A percentile compares a stretch with the other conserved stretches of the same genome.
phyloP scores from a whole-genome alignment of 208 protist species.

The Crithidia bombi region DNA sequence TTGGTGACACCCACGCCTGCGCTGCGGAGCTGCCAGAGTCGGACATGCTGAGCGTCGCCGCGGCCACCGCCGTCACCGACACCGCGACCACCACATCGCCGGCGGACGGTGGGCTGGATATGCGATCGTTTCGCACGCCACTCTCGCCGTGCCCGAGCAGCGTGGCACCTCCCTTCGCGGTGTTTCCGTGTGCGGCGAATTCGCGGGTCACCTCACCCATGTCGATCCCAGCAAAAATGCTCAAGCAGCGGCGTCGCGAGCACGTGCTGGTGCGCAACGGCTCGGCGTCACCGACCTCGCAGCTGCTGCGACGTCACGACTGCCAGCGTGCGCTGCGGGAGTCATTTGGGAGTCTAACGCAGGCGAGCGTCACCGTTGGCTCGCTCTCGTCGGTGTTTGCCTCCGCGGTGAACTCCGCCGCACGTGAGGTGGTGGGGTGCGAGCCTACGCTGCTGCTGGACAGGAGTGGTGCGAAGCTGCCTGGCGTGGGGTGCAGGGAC shows the following conservation, averaged over 20 bases:
- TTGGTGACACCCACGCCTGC: conserved; percentile 9
- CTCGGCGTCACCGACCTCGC: conserved; percentile 4
- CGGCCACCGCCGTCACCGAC: neutral
- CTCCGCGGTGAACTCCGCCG: neutral
- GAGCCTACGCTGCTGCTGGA: neutral
- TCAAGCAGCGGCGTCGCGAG: conserved; percentile 18
- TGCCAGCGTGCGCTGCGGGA: neutral
- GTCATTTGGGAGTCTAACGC: conserved; percentile 4
- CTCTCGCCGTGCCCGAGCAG: conserved; percentile 44
- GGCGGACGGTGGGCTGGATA: conserved; percentile 1
- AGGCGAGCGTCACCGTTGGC: neutral
- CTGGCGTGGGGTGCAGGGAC: neutral
- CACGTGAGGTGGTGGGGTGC: neutral
- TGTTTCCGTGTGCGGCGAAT: conserved; percentile 27
- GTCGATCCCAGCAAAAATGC: conserved; percentile 17
- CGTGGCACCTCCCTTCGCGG: conserved; percentile 41
- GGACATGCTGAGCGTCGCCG: conserved; percentile 3
- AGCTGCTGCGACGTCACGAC: neutral
- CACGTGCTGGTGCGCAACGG: conserved; percentile 7
- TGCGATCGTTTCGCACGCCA: conserved; percentile 27
- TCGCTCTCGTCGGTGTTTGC: conserved; percentile 1
- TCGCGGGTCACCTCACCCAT: conserved; percentile 16
- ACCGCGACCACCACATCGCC: neutral
- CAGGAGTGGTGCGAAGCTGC: neutral
- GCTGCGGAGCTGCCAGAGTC: conserved; percentile 12